phyloP scores from a whole-genome alignment of 2,329 filamentous ascomycete genomes.

The Apiospora sp. region DNA sequence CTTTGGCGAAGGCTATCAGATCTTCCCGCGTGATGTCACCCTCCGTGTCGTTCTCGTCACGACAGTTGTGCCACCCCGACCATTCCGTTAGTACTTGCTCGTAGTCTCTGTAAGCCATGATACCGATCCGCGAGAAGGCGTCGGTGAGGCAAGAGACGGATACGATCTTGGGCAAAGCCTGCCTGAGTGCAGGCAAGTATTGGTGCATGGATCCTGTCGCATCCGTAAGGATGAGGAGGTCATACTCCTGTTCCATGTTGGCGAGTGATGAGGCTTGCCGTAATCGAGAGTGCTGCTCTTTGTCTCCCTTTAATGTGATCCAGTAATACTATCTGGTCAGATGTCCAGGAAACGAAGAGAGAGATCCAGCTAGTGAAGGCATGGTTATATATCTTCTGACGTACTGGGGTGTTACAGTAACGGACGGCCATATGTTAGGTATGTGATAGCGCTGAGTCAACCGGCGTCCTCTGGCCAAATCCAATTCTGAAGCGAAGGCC shows the following conservation, averaged over 20 bases:
- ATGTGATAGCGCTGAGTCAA: not conserved
- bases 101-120: slow-evolving; percentile 61
- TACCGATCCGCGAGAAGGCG: slow-evolving; percentile 58
- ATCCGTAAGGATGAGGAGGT: slow-evolving; percentile 56
- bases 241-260: slow-evolving; percentile 39
- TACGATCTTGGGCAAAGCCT: slow-evolving; percentile 59
- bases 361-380: not conserved
- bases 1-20: slow-evolving; percentile 46
- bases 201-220: slow-evolving; percentile 54
- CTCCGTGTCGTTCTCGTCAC: slow-evolving; percentile 27
- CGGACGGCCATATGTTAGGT: not conserved
- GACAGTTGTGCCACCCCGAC: slow-evolving; percentile 54
- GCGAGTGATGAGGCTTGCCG: not conserved
- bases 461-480: not conserved
- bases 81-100: slow-evolving; percentile 50
- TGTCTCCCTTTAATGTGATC: too few relatives aligned
- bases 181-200: slow-evolving; percentile 53
- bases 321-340: not conserved
- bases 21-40: slow-evolving; percentile 40
- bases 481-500: not conserved
- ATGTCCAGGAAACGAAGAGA: not conserved
- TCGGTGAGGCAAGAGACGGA: slow-evolving; percentile 56
- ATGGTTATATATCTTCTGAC: not conserved
- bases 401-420: not conserved
- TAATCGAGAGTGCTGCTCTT: not conserved